These are phyloP conservation scores for Galerina marginata DNA, from an alignment of 768 basidiomycete species.

Conservation along the genomic window DNA sequence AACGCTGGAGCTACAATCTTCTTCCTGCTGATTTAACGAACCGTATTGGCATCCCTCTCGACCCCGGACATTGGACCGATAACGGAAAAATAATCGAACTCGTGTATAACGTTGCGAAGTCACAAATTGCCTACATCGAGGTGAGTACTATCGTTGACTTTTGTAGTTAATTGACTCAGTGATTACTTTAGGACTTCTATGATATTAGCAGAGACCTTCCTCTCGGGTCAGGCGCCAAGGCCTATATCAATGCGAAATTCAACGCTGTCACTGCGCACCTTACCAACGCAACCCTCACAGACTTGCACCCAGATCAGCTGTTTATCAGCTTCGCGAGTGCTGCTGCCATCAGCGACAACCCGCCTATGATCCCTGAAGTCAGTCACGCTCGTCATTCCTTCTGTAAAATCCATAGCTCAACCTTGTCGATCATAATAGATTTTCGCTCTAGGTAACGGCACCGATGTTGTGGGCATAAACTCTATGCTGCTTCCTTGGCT, in stretches of 20 bases:
- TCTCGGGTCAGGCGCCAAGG: conserved; percentile 35
- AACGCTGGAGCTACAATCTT: conserved; percentile 49
- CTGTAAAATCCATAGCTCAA: not conserved
- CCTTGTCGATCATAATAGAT: conserved; percentile 28
- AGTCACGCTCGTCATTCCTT: not conserved
- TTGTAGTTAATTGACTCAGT: not conserved
- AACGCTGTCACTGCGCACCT: conserved; percentile 47
- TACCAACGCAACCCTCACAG: conserved; percentile 41
- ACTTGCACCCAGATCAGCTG: conserved; percentile 44
- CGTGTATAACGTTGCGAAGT: conserved; percentile 42
- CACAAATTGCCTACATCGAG: conserved; percentile 51
- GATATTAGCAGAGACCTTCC: conserved; percentile 36
- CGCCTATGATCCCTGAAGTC: conserved; percentile 42
- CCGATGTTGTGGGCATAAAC: conserved; percentile 41
- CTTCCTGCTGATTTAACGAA: conserved; percentile 43
- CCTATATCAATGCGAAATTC: conserved; percentile 50
- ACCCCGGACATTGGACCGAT: conserved; percentile 50
- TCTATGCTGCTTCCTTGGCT: conserved; percentile 50
- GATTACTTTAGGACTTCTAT: conserved; percentile 43
- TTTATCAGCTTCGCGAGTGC: conserved; percentile 56
- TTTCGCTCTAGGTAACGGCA: conserved; percentile 47
- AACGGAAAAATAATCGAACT: conserved; percentile 51
- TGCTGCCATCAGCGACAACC: conserved; percentile 39
- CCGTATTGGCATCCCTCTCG: conserved; percentile 51
- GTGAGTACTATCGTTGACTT: conserved; percentile 17